These are phyloP conservation scores for Allantophomopsis lycopodina DNA, from an alignment of 2,329 filamentous ascomycete genomes.

Conservation along the genomic window DNA sequence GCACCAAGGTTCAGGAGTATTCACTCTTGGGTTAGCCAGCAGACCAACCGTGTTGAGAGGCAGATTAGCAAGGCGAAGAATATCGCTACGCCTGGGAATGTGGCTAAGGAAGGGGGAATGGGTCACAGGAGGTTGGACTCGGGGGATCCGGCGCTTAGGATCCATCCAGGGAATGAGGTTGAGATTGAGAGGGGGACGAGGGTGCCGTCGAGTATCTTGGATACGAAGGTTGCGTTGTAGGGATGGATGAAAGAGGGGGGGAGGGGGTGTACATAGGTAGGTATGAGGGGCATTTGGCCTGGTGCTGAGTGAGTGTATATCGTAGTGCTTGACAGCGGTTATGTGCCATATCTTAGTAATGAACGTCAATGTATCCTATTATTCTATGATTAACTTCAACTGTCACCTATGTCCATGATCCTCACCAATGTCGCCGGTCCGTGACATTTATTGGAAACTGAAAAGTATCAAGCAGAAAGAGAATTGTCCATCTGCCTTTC, in stretches of 20 bases:
- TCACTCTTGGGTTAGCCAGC: conserved; percentile 52
- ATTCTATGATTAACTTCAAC: neutral
- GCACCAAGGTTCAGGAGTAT: conserved; percentile 41
- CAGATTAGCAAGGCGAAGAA: conserved; percentile 22
- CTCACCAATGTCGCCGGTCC: too few relatives aligned
- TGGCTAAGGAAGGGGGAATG: neutral
- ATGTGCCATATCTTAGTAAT: conserved; percentile 2
- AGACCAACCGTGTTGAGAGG: conserved; percentile 37
- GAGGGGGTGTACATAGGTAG: too few relatives aligned
- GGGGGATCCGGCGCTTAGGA: conserved; percentile 13
- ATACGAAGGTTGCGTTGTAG: conserved; percentile 12
- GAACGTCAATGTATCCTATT: neutral
- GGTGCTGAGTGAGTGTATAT: neutral
- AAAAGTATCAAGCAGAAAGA: too few relatives aligned
- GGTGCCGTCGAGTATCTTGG: conserved; percentile 16
- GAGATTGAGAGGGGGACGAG: conserved; percentile 11
- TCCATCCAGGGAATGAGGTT: conserved; percentile 18
- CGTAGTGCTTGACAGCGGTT: too few relatives aligned
- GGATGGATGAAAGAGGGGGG: too few relatives aligned
- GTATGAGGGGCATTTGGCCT: too few relatives aligned
- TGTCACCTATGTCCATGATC: neutral
- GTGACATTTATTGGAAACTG: too few relatives aligned
- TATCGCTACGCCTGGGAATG: neutral
- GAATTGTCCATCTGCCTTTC: too few relatives aligned
- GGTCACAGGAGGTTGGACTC: conserved; percentile 13